phyloP scores from a whole-genome alignment of 441 rosid species.

The Adansonia grandidieri region DNA sequence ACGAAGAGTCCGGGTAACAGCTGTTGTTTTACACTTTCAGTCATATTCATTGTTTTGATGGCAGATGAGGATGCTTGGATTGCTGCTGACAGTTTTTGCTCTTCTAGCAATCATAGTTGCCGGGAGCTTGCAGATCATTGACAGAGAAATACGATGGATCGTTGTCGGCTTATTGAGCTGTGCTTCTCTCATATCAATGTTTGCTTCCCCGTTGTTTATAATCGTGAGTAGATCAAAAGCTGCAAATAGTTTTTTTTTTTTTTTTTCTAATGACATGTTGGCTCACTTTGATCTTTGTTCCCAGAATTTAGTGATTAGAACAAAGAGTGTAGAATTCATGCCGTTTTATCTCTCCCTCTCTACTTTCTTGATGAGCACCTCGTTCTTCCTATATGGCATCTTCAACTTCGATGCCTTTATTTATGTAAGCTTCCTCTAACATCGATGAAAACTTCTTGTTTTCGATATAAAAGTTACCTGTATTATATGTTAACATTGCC shows the following conservation, averaged over 20 bases:
- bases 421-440: slow-evolving; percentile 50
- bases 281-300: slow-evolving; percentile 16
- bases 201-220: slow-evolving; percentile 75
- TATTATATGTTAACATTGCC: background rate
- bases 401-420: slow-evolving; percentile 63
- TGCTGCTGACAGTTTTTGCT: slow-evolving; percentile 50
- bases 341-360: slow-evolving; percentile 85
- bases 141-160: slow-evolving; percentile 39
- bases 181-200: slow-evolving; percentile 73
- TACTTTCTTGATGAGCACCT: slow-evolving; percentile 76
- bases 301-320: slow-evolving; percentile 76
- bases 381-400: slow-evolving; percentile 67
- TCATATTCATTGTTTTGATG: slow-evolving; percentile 20
- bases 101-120: slow-evolving; percentile 45
- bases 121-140: slow-evolving; percentile 58
- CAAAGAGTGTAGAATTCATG: slow-evolving; percentile 84
- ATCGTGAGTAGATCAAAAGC: slow-evolving; percentile 40
- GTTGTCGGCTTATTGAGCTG: slow-evolving; percentile 62
- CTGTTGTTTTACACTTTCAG: background rate
- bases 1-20: background rate
- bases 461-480: background rate
- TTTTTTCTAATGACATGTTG: background rate
- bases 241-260: background rate
- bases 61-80: slow-evolving; percentile 60
- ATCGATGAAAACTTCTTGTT: too few species aligned